Percentiles rank a stretch among this genome's conserved stretches.
Evolutionary conservation across 1,284 basidiomycete genomes (phyloP).

Genomic region (Cutaneotrichosporon sp.): DNA sequence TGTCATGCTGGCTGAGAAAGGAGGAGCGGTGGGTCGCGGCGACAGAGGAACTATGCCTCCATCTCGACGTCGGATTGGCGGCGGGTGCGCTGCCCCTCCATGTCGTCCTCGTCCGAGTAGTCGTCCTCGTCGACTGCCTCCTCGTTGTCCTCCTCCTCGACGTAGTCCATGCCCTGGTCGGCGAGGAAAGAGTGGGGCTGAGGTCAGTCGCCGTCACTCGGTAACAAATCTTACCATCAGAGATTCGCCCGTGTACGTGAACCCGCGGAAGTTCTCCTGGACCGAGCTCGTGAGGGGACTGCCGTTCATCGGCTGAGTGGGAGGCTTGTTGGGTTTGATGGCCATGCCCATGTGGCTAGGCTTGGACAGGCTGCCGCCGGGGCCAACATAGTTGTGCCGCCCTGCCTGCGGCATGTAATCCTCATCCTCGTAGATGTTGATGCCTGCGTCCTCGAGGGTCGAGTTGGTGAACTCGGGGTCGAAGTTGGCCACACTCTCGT

Average conservation of each 20-base stretch:
- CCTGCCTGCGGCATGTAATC: slow-evolving; percentile 26
- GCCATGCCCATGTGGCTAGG: slow-evolving; percentile 39
- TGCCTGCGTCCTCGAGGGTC: slow-evolving; percentile 50
- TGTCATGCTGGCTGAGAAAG: not conserved
- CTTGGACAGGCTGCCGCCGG: slow-evolving; percentile 40
- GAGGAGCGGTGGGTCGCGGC: not conserved
- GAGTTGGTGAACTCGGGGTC: slow-evolving; percentile 88
- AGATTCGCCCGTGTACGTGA: slow-evolving; percentile 82
- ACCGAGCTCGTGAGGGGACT: slow-evolving; percentile 78
- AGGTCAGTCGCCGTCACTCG: not conserved
- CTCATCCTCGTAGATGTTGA: slow-evolving; percentile 59
- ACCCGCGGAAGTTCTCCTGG: slow-evolving; percentile 89
- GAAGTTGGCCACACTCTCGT: slow-evolving; percentile 96
- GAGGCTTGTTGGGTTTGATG: slow-evolving; percentile 42
- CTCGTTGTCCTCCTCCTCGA: slow-evolving; percentile 28
- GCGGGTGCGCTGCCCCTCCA: slow-evolving; percentile 40
- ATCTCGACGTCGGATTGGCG: slow-evolving; percentile 48
- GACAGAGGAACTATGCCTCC: slow-evolving; percentile 23
- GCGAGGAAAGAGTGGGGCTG: slow-evolving; percentile 50
- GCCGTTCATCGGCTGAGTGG: slow-evolving; percentile 39
- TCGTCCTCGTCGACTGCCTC: slow-evolving; percentile 43
- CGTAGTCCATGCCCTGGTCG: slow-evolving; percentile 45
- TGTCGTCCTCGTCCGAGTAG: slow-evolving; percentile 45
- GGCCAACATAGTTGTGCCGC: slow-evolving; percentile 45
- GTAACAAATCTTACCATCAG: slow-evolving; percentile 49